Base-by-base conservation (phyloP, 495 filamentous ascomycete genomes). In the Mycothermus thermophilus region DNA sequence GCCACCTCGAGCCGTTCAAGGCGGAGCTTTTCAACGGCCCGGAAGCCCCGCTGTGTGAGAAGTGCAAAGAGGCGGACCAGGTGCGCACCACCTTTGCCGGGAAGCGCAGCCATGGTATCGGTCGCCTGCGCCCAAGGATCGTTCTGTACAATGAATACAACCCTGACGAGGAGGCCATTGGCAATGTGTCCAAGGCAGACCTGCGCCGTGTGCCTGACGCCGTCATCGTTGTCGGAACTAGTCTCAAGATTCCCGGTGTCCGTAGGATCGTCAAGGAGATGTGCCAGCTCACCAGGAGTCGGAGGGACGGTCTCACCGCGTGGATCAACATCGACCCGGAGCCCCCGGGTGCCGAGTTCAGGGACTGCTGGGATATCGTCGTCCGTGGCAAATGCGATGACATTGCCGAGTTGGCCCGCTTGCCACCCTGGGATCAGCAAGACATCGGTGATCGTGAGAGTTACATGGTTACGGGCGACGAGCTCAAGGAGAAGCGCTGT, bases 71-170 rank as follows among this genome's bases (percentile, higher is more conserved):
- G 37, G 74, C 74, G 34, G 87, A 97, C 43, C 58, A 71, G 32
- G 73, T 83, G 18, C 80, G 90, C 36, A 75, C 74, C 0, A 71
- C 71, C n/a, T 64, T 75, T 41, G 78, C 78, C 3, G 87, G 87
- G 23, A 86, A 93, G 53, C 74, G 90, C 32, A 93, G 87, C 51
- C 92, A 96, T 53, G 90, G 90, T 1, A 80, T 97, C 37, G 90
- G 90, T 18, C 74, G 81, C 35, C 65, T 97, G 38, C 76, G 90
- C 16, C 90, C 90, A 12, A 76, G 90, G 15, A 94, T 97, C 57
- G 87, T 95, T 2, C 66, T 97, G 16, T 97, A 97, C 63, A 94
- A 97, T 57, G 90, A 97, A 55, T 79, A 83, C 53, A 93, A 94
- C 50, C 88, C 90, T 1, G 90, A 97, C 41, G 83, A 87, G 30